Conservation (phyloP, 2,329 filamentous ascomycete genomes). For the Dendryphion nanum region DNA sequence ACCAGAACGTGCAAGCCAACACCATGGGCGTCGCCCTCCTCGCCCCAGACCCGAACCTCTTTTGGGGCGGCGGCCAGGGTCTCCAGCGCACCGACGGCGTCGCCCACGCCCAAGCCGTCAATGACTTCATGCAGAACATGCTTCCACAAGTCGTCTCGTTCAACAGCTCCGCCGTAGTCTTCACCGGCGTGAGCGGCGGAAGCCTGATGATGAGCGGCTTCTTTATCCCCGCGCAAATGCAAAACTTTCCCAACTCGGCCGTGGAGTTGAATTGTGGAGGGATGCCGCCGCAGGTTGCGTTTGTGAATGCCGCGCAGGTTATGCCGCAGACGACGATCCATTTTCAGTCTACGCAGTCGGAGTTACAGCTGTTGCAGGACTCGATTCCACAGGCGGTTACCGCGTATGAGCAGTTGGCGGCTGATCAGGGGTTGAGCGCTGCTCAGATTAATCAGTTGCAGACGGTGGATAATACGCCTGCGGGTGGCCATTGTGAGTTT, state of each 20-base stretch:
- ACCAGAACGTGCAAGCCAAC: conserved; percentile 52
- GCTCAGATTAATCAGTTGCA: conserved; percentile 52
- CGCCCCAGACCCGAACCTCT: conserved; percentile 53
- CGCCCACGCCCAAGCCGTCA: conserved; percentile 56
- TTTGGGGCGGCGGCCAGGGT: conserved; percentile 58
- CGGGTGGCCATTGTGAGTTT: conserved; percentile 59
- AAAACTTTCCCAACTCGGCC: conserved; percentile 50
- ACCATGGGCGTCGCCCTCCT: conserved; percentile 56
- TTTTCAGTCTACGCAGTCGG: conserved; percentile 56
- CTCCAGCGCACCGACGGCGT: conserved; percentile 56
- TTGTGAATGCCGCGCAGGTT: conserved; percentile 45
- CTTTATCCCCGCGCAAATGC: conserved; percentile 58
- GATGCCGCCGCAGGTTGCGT: conserved; percentile 53
- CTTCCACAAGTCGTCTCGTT: conserved; percentile 56
- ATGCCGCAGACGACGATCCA: conserved; percentile 52
- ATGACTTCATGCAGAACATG: conserved; percentile 50
- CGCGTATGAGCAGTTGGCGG: conserved; percentile 53
- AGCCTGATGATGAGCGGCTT: conserved; percentile 55
- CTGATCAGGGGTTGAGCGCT: conserved; percentile 43
- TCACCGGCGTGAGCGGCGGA: conserved; percentile 59
- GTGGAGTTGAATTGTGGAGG: conserved; percentile 59
- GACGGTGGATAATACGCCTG: conserved; percentile 57
- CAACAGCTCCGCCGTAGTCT: conserved; percentile 53
- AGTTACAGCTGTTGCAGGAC: conserved; percentile 50
- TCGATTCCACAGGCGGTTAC: conserved; percentile 52